Base-by-base conservation (phyloP, 202 grass and related monocot species). In the Dendrocalamus latiflorus region DNA sequence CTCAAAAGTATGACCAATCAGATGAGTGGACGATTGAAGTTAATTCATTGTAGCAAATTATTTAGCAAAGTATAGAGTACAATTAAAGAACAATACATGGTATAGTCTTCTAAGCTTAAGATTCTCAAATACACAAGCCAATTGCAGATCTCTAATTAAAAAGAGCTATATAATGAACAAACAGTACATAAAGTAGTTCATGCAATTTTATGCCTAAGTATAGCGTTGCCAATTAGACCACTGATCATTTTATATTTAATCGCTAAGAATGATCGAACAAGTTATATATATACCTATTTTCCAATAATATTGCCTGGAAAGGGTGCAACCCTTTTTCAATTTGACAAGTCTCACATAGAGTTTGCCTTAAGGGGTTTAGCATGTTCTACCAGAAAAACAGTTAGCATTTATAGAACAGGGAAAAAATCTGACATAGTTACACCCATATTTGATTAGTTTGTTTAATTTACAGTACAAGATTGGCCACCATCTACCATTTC, bases 391-490 rank as follows among this genome's bases (percentile, higher is more conserved):
- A 22, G 16, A 75, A 80, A 73, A 80, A 3, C 18, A 42, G 25
- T 56, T 61, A 44, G 30, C 74, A 85, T 53, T 70, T 30, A 70
- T 47, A 57, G 49, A 51, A 51, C 17, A 18, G 6, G 15, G 1
- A 8, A 53, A 6, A 53, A 53, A 8, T 20, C 50, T 8, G 17
- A 53, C 62, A 81, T 57, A 33, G 30, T 64, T 53, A 55, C 28
- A 48, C 45, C 11, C 78, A 43, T 74, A 38, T 69, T 84, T 69
- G 38, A 44, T 28, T 44, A 36, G 9, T 63, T 0, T 76, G 3
- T 68, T 16, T 59, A 80, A 24, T 79, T 68, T 18, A 36, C 39
- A 25, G 51, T 68, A 73, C 60, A 84, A 79, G 22, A 80, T 84
- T 61, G 72, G 24, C 11, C 60, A 68, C 42, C 48, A 68, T 33